These are phyloP conservation scores for Cryptosporidium canis DNA, from an alignment of 169 alveolate genomes.

Conservation along the genomic window DNA sequence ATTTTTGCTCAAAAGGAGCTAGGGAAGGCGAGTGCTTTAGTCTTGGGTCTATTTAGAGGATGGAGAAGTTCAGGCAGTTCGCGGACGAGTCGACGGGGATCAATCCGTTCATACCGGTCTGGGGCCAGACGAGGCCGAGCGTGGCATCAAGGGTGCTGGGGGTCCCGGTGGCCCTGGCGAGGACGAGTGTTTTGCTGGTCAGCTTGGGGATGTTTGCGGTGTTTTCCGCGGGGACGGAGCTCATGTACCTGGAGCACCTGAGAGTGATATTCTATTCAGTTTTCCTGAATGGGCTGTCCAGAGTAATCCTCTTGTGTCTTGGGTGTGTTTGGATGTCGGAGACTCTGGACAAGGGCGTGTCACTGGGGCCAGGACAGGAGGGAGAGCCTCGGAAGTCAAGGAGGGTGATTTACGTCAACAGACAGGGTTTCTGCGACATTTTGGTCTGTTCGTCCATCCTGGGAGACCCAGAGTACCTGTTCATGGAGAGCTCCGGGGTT, in stretches of 20 bases:
- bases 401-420: slow-evolving; percentile 14
- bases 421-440: slow-evolving; percentile 57
- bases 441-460: slow-evolving; percentile 8
- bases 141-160: slow-evolving; percentile 26
- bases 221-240: not conserved
- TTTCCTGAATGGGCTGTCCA: slow-evolving; percentile 31
- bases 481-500: slow-evolving; percentile 11
- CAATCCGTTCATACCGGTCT: slow-evolving; percentile 77
- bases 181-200: not conserved
- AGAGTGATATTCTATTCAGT: slow-evolving; percentile 34
- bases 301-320: slow-evolving; percentile 17
- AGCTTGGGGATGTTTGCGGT: not conserved
- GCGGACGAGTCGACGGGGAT: slow-evolving; percentile 79
- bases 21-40: not conserved
- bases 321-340: slow-evolving; percentile 66
- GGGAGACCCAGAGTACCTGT: slow-evolving; percentile 53
- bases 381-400: not conserved
- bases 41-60: not conserved
- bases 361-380: not conserved
- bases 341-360: not conserved
- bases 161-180: not conserved
- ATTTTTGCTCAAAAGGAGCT: not conserved
- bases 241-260: slow-evolving; percentile 25
- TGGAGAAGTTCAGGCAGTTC: slow-evolving; percentile 76
- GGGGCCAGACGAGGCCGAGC: slow-evolving; percentile 74